A percentile compares a stretch with the other conserved stretches of the same genome.
phyloP scores from a whole-genome alignment of 805 yeast genomes.

The Starmerella stellata region DNA sequence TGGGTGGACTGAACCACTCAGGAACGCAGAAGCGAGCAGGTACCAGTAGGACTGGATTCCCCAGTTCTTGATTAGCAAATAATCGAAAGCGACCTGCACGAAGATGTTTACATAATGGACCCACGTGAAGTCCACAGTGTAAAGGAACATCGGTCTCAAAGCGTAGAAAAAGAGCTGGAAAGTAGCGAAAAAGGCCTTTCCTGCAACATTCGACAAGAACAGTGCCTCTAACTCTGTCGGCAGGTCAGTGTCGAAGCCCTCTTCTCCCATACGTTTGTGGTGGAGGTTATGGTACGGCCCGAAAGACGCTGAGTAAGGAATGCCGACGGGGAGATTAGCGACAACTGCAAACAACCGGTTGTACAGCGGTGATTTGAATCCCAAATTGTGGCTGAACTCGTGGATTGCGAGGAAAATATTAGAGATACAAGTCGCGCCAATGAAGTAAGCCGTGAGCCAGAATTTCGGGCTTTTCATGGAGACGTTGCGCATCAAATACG shows the following conservation, averaged over 20 bases:
- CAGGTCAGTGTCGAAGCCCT: slow-evolving; percentile 64
- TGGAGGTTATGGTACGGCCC: slow-evolving; percentile 84
- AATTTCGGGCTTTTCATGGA: slow-evolving; percentile 37
- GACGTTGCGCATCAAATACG: slow-evolving; percentile 42
- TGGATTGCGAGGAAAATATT: slow-evolving; percentile 75
- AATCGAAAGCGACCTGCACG: slow-evolving; percentile 42
- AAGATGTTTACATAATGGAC: slow-evolving; percentile 54
- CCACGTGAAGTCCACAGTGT: slow-evolving; percentile 53
- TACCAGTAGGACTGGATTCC: slow-evolving; percentile 49
- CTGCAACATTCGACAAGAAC: slow-evolving; percentile 54
- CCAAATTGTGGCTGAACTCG: slow-evolving; percentile 70
- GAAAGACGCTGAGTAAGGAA: slow-evolving; percentile 76
- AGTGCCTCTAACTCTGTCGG: slow-evolving; percentile 69
- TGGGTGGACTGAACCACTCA: slow-evolving; percentile 86
- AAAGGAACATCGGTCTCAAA: slow-evolving; percentile 70
- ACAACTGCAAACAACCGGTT: slow-evolving; percentile 63
- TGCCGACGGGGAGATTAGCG: slow-evolving; percentile 70
- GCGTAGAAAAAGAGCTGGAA: slow-evolving; percentile 83
- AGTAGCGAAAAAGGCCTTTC: slow-evolving; percentile 79
- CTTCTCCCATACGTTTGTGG: slow-evolving; percentile 80
- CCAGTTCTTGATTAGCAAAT: slow-evolving; percentile 37
- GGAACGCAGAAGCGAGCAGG: slow-evolving; percentile 55
- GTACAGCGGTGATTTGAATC: slow-evolving; percentile 58
- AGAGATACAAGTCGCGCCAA: slow-evolving; percentile 78
- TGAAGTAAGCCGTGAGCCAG: slow-evolving; percentile 45